Evolutionary conservation across 129 eudicot species (phyloP).

Genomic region (Helianthus annuus): HanXRQr2.0-SUNRISE NC_035447.2:36604717-36605216

Average conservation of each 20-base stretch:
- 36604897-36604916: conserved; percentile 85
- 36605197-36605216: conserved; percentile 69
- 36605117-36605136: conserved; percentile 46
- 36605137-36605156: conserved; percentile 95
- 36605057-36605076: not conserved
- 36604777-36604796: not conserved
- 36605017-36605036: conserved; percentile 77
- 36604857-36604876: conserved; percentile 92
- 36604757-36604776: conserved; percentile 45
- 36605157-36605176: conserved; percentile 85
- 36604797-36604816: not conserved
- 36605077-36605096: not conserved
- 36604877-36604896: conserved; percentile 82
- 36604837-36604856: conserved; percentile 80
- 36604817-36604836: conserved; percentile 21
- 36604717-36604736: conserved; percentile 69
- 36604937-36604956: not conserved
- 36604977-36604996: conserved; percentile 56
- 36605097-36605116: not conserved
- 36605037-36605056: conserved; percentile 91
- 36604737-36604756: conserved; percentile 74
- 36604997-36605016: conserved; percentile 65
- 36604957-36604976: conserved; percentile 25
- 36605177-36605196: conserved; percentile 71
- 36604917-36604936: conserved; percentile 19